Conservation (phyloP, 768 basidiomycete species). For the Hortiboletus campestris region DNA sequence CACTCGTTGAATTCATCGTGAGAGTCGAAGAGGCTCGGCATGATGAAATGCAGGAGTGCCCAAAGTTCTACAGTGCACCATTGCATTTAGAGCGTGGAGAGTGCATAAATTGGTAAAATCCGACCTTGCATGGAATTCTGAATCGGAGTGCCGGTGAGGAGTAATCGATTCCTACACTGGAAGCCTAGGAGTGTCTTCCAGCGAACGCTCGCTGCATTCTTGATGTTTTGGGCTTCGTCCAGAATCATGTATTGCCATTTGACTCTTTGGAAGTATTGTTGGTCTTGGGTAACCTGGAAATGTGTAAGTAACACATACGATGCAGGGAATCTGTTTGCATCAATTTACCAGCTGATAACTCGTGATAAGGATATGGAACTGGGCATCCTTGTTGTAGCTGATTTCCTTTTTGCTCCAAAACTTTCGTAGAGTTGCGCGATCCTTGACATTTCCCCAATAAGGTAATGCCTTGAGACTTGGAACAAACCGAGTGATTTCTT, state of each 20-base stretch:
- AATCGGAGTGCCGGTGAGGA: slow-evolving; percentile 96
- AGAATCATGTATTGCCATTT: slow-evolving; percentile 99
- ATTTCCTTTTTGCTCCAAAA: slow-evolving; percentile 99
- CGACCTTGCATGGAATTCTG: slow-evolving; percentile 99
- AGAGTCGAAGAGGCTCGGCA: slow-evolving; percentile 98
- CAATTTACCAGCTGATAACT: slow-evolving; percentile 87
- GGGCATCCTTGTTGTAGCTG: slow-evolving; percentile 91
- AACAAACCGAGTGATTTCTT: slow-evolving; percentile 94
- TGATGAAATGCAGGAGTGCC: slow-evolving; percentile 99
- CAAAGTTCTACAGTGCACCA: slow-evolving; percentile 69
- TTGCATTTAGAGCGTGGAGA: slow-evolving; percentile 3
- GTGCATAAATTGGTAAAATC: slow-evolving; percentile 12
- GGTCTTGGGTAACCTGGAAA: slow-evolving; percentile 85
- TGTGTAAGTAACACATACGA: slow-evolving; percentile 1
- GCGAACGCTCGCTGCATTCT: slow-evolving; percentile 91
- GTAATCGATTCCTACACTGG: slow-evolving; percentile 90
- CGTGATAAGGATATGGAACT: slow-evolving; percentile 95
- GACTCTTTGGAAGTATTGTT: slow-evolving; percentile 95
- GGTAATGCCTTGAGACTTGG: slow-evolving; percentile 92
- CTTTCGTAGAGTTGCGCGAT: slow-evolving; percentile 89
- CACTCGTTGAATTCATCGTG: slow-evolving; percentile 99
- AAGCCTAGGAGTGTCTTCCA: slow-evolving; percentile 98
- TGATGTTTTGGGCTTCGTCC: slow-evolving; percentile 99
- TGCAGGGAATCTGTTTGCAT: not conserved
- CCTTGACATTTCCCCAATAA: slow-evolving; percentile 98